Base-by-base conservation (phyloP, 2,329 filamentous ascomycete species). In the Aspergillus aculeatinus region DNA sequence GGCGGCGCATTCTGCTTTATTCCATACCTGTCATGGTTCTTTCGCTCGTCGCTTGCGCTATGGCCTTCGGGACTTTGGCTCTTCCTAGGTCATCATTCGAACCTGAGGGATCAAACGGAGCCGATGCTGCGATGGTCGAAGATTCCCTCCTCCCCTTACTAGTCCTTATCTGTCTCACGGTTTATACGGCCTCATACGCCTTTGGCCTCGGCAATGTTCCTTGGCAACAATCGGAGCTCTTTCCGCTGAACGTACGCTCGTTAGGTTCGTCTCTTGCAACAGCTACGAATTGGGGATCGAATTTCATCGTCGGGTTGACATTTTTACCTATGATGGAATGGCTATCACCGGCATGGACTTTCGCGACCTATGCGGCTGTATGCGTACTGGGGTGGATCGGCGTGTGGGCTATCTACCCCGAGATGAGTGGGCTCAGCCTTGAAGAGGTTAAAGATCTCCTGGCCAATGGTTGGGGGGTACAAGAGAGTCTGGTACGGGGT, bases 141-240 rank as follows among this genome's bases (percentile, higher is more conserved):
- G 39, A 61, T 60, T 50, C 65, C 63, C 56, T 67, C 62, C 31
- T 78, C 62, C 72, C 81, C 5, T 52, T 78, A 52, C 80, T 88
- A 19, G 89, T 97, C 48, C 83, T 97, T 2, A 63, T 85, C 47
- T 89, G 89, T 64, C 88, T 97, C 73, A 89, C 92, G 74, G 67
- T 92, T 7, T 97, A 96, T 74, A 92, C 96, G 2, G 89, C 91
- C 9, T 83, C 89, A 1, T 98, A 96, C 72, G 94, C 94, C 1
- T 81, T 93, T 1, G 94, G 94, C 2, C 82, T 98, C 2, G 94
- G 94, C 9, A 96, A 92, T 68, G 92, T 98, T 2, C 93, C 94
- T 0, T 98, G 94, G 94, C 94, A 96, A 83, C 93, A 96, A 78
- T 91, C 89, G 67, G 94, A 98, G 78, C 84, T 96, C 33, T 97